Conservation (phyloP, 2,329 filamentous ascomycete species). For the Fusarium oxysporum region DNA sequence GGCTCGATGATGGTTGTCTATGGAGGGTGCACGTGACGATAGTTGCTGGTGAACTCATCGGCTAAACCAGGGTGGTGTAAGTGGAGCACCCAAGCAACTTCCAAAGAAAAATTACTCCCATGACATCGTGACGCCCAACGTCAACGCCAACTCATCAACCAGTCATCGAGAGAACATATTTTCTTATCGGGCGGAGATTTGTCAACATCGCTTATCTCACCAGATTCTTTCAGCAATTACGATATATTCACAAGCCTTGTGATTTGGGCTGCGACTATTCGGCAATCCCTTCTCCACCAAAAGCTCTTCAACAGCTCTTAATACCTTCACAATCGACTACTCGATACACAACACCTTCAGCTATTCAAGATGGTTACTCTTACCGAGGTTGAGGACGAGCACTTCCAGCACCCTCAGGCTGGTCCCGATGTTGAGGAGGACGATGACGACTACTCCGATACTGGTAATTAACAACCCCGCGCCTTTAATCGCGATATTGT, state of each 20-base stretch:
- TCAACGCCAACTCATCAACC: constrained; percentile 36
- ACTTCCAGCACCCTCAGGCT: constrained; percentile 80
- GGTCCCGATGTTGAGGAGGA: constrained; percentile 85
- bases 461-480: constrained; percentile 69
- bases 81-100: constrained; percentile 12
- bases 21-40: constrained; percentile 39
- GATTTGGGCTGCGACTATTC: neutral
- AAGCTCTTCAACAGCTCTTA: constrained; percentile 17
- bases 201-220: neutral
- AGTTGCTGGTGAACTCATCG: constrained; percentile 27
- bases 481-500: constrained; percentile 1
- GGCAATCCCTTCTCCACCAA: neutral
- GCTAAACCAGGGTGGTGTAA: constrained; percentile 37
- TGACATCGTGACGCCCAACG: constrained; percentile 44
- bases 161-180: constrained; percentile 31
- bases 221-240: neutral
- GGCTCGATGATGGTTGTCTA: neutral
- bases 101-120: constrained; percentile 46
- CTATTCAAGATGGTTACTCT: constrained; percentile 86
- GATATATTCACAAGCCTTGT: neutral
- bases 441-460: constrained; percentile 95
- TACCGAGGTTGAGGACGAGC: constrained; percentile 96
- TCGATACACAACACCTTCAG: constrained; percentile 20
- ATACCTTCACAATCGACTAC: constrained; percentile 12
- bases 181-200: constrained; percentile 21